A percentile compares a stretch with the other conserved stretches of the same genome.
These are phyloP conservation scores for Paratinospora sagittata DNA, from an alignment of 164 flowering plant genomes.

Conservation along the genomic window DNA sequence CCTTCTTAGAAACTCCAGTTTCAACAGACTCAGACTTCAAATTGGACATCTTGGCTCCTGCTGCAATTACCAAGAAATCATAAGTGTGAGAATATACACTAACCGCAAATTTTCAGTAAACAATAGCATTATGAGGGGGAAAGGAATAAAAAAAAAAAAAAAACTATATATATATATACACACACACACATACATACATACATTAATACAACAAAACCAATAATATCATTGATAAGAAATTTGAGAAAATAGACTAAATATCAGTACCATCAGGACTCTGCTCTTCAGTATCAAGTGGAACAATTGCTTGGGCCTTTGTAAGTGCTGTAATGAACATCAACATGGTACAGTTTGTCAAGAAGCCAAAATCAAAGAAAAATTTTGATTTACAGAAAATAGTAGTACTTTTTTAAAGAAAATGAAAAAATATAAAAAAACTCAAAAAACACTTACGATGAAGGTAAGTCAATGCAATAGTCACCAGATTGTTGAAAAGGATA, in stretches of 20 bases:
- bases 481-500: slow-evolving; percentile 49
- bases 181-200: too few species aligned
- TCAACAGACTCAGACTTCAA: slow-evolving; percentile 8
- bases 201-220: not conserved
- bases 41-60: slow-evolving; percentile 7
- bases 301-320: slow-evolving; percentile 37
- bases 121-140: not conserved
- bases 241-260: slow-evolving; percentile 19
- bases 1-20: slow-evolving; percentile 32
- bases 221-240: not conserved
- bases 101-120: not conserved
- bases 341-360: not conserved
- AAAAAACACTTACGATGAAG: slow-evolving; percentile 71
- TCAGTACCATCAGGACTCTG: slow-evolving; percentile 21
- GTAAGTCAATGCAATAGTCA: slow-evolving; percentile 57
- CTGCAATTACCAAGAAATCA: slow-evolving; percentile 24
- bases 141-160: too few species aligned
- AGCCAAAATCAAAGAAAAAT: not conserved
- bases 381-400: not conserved
- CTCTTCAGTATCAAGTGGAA: slow-evolving; percentile 28
- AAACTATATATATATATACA: too few species aligned
- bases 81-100: not conserved
- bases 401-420: not conserved
- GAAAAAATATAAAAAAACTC: too few species aligned
- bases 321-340: slow-evolving; percentile 39